Evolutionary conservation across 768 basidiomycete species (phyloP).

Genomic region (Calocera cornea): DNA sequence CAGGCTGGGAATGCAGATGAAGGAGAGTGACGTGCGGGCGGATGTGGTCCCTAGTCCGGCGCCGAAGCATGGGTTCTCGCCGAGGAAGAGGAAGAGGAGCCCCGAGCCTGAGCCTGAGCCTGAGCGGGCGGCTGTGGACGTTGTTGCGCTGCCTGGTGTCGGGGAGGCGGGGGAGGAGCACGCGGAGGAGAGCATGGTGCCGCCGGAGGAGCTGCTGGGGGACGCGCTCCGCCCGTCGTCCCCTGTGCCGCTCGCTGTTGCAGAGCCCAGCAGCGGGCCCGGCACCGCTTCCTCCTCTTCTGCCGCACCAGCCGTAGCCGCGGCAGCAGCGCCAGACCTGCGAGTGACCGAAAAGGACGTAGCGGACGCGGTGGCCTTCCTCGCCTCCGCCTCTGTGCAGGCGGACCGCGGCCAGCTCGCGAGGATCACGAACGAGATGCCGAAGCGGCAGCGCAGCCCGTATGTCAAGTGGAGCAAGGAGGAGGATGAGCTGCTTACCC

Average conservation of each 20-base stretch:
- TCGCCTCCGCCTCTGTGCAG: neutral
- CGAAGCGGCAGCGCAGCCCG: slow-evolving; percentile 26
- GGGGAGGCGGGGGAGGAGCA: slow-evolving; percentile 18
- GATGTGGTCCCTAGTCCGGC: neutral
- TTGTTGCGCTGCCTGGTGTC: slow-evolving; percentile 6
- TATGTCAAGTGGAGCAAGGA: slow-evolving; percentile 34
- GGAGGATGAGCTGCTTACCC: slow-evolving; percentile 30
- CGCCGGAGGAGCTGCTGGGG: too few relatives aligned
- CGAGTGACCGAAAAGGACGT: neutral
- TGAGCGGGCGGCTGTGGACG: too few relatives aligned
- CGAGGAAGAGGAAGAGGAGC: neutral
- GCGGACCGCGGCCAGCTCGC: neutral
- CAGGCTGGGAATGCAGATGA: too few relatives aligned
- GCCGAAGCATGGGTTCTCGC: neutral
- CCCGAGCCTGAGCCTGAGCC: neutral
- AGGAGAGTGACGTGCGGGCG: neutral
- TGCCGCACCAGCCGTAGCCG: neutral
- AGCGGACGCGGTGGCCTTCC: neutral
- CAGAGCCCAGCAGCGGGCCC: slow-evolving; percentile 6
- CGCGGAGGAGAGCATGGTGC: slow-evolving; percentile 16
- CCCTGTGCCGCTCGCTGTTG: too few relatives aligned
- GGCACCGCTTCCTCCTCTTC: neutral
- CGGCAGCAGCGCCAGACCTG: neutral
- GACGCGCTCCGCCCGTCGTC: too few relatives aligned
- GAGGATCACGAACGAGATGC: neutral